Evolutionary conservation across 177 flowering plant genomes (phyloP), one percentile per base, ranked within the genome.

Genomic region (Vitis hybrid): DNA sequence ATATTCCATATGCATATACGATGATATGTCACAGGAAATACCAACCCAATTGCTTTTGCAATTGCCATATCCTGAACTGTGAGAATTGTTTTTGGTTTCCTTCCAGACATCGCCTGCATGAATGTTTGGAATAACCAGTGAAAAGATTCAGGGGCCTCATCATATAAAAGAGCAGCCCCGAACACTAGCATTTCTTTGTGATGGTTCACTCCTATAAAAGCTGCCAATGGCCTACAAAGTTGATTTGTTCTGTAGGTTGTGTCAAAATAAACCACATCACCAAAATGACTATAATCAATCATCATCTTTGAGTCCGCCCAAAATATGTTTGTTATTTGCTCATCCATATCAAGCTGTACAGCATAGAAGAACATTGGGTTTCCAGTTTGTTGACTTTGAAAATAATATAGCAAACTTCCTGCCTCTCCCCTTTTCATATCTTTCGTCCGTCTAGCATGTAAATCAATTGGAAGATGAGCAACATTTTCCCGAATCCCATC

Each of bases 241-340:
- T 77, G 76, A 60, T 54, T 75, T 27, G 64, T 55, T 64, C 46
- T 75, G 63, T 52, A 72, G 8, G 78, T 77, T 10, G 77, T 77
- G 32, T 77, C 81, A 60, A 85, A 80, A 50, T 74, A 72, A 74
- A 82, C 76, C 32, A 79, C 86, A 62, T 85, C 86, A 24, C 88
- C 86, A 74, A 82, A 82, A 54, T 68, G 64, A 59, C 70, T 55
- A 72, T 81, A 85, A 60, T 81, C 81, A 35, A 50, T 58, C 60
- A 74, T 30, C 79, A 73, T 77, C 58, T 65, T 75, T 61, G 73
- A 67, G 64, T 81, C 84, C 7, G 76, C 83, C 86, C 86, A 85
- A 62, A 85, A 79, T 11, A 81, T 66, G 60, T 82, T 79, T 9
- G 81, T 76, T 49, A 79, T 64, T 64, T 70, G 71, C 67, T 75